Conservation (phyloP, 306 rosid species). For the Argentina anserina region DNA sequence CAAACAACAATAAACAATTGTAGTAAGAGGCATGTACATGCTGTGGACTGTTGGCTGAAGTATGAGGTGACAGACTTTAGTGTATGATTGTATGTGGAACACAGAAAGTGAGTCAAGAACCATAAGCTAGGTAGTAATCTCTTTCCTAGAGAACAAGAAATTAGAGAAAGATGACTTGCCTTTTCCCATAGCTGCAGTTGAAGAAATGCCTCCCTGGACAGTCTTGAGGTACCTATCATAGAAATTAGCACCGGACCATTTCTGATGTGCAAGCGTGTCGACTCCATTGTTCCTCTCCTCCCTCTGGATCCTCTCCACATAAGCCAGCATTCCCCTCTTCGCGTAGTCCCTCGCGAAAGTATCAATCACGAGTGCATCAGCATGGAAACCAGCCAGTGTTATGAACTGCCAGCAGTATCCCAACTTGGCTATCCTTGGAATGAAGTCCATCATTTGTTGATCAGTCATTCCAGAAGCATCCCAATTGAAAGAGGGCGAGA, state of each 20-base stretch:
- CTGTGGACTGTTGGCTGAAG: neutral
- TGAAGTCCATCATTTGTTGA: slow-evolving; percentile 69
- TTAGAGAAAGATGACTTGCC: slow-evolving; percentile 37
- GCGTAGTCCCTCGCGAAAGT: slow-evolving; percentile 84
- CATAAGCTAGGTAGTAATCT: neutral
- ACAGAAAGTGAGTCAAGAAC: neutral
- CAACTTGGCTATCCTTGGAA: slow-evolving; percentile 71
- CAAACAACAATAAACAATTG: neutral
- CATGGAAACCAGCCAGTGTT: slow-evolving; percentile 86
- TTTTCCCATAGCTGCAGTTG: slow-evolving; percentile 99
- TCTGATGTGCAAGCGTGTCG: slow-evolving; percentile 96
- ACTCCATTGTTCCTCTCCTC: slow-evolving; percentile 89
- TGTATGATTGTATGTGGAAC: neutral
- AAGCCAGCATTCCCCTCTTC: slow-evolving; percentile 82
- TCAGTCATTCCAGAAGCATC: slow-evolving; percentile 95
- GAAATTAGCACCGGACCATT: slow-evolving; percentile 96
- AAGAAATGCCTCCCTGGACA: slow-evolving; percentile 88
- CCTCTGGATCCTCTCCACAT: slow-evolving; percentile 91
- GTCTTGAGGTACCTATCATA: slow-evolving; percentile 94
- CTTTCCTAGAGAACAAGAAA: neutral
- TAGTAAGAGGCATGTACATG: neutral
- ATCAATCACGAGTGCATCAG: slow-evolving; percentile 69
- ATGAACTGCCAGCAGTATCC: slow-evolving; percentile 95
- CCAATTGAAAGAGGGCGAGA: slow-evolving; percentile 97
- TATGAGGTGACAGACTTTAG: neutral